Evolutionary conservation across 768 basidiomycete genomes (phyloP).

Genomic region (Calocybe gangraenosa): DNA sequence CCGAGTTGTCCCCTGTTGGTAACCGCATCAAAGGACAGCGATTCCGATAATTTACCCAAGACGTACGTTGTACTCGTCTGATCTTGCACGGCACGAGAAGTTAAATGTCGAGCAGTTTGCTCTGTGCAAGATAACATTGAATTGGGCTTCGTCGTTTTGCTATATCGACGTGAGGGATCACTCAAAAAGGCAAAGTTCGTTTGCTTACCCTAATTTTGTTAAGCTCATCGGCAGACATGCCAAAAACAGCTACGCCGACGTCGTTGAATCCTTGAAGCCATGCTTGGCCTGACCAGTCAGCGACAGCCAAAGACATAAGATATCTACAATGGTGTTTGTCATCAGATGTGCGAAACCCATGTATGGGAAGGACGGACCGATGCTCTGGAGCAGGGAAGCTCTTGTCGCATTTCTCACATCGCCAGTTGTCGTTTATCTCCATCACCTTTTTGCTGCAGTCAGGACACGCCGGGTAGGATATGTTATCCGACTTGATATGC

Average conservation of each 20-base stretch:
- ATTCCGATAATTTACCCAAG: no score
- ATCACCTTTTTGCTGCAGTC: slow-evolving; percentile 90
- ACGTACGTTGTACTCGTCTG: slow-evolving; percentile 81
- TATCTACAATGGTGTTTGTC: slow-evolving; percentile 46
- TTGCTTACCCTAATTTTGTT: slow-evolving; percentile 59
- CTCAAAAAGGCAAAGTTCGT: neutral
- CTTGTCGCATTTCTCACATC: slow-evolving; percentile 90
- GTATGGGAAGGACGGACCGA: slow-evolving; percentile 50
- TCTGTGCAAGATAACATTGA: slow-evolving; percentile 53
- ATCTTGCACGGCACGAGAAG: slow-evolving; percentile 82
- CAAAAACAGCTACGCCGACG: slow-evolving; percentile 72
- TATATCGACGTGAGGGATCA: slow-evolving; percentile 22
- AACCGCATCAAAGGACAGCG: no score
- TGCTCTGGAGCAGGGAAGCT: slow-evolving; percentile 68
- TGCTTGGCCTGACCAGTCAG: slow-evolving; percentile 85
- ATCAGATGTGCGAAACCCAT: neutral
- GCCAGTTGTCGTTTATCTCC: slow-evolving; percentile 63
- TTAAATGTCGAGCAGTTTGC: slow-evolving; percentile 72
- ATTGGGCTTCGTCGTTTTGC: slow-evolving; percentile 58
- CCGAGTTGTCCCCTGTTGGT: slow-evolving; percentile 74
- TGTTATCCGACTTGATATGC: slow-evolving; percentile 79
- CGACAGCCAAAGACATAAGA: slow-evolving; percentile 79
- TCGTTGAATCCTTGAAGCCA: slow-evolving; percentile 99
- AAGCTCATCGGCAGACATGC: slow-evolving; percentile 75
- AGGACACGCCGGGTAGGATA: slow-evolving; percentile 87